Evolutionary conservation across 192 early-diverging fungal species (phyloP), one percentile per base, ranked within the genome.

Genomic region (Rhizoclosmatium sp.): DNA sequence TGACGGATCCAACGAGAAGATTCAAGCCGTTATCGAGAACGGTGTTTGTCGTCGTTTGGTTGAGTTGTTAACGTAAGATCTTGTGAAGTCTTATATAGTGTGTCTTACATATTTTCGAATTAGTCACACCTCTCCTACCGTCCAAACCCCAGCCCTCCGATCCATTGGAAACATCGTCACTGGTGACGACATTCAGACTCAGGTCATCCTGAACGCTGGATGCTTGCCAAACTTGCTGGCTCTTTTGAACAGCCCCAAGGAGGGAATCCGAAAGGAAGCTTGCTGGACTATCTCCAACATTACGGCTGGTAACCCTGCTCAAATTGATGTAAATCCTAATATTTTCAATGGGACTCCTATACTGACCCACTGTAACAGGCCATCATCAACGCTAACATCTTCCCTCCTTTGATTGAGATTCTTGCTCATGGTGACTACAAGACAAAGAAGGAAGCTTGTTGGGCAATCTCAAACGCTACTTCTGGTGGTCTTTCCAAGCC

Each of bases 201-300:
- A 98, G 82, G 92, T 95, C 54, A 92, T 99, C 65, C 89, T 99
- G 71, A 97, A 97, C 84, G 92, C 92, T 75, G 94, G 92, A n/a
- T 93, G 91, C 10, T 85, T 99, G 48, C 84, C 88, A 19, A 93
- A 95, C 39, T 87, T 99, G n/a, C 83, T 94, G 56, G 80, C 87
- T 45, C 89, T 99, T 59, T 89, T 99, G 56, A 90, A 87, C 79
- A 93, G 93, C 75, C 92, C 94, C 59, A 97, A 96, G 83, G 98
- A 99, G 47, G 94, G 91, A 59, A 98, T 99, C 83, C 91, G 96
- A 80, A 99, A 99, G 90, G 98, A 99, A 85, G 95, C 97, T 59
- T 98, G 97, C 87, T 99, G 98, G 98, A 99, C 98, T 16, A 96
- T 99, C 65, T 97, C 96, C 41, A 99, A 99, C 88, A 94, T 99